These are phyloP conservation scores for Geosmithia morbida DNA, from an alignment of 2,329 filamentous ascomycete species.

Conservation along the genomic window DNA sequence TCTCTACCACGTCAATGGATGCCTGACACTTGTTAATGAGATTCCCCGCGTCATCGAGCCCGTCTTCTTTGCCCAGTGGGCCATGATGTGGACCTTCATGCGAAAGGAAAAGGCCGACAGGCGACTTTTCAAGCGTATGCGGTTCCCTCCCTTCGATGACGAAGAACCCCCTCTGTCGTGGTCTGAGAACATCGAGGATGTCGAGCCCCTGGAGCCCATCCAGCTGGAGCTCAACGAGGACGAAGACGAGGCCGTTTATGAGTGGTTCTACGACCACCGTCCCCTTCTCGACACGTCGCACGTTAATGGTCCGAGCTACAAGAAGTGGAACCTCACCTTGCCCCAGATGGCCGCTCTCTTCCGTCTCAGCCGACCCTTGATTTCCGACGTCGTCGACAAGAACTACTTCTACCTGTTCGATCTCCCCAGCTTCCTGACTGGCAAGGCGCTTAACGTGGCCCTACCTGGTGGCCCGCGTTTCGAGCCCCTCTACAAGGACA, in stretches of 20 bases:
- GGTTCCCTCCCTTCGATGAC: slow-evolving; percentile 96
- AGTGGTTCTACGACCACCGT: slow-evolving; percentile 96
- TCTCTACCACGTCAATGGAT: slow-evolving; percentile 95
- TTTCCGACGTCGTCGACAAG: slow-evolving; percentile 85
- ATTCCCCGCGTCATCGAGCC: slow-evolving; percentile 93
- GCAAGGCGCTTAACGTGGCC: slow-evolving; percentile 92
- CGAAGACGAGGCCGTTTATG: slow-evolving; percentile 79
- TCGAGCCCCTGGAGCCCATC: slow-evolving; percentile 92
- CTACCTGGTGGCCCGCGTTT: slow-evolving; percentile 96
- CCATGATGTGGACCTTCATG: slow-evolving; percentile 99
- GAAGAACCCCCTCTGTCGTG: slow-evolving; percentile 95
- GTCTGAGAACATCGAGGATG: slow-evolving; percentile 98
- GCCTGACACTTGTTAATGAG: slow-evolving; percentile 92
- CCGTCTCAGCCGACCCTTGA: slow-evolving; percentile 75
- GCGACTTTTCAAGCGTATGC: slow-evolving; percentile 95
- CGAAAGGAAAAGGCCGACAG: slow-evolving; percentile 93
- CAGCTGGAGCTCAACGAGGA: slow-evolving; percentile 96
- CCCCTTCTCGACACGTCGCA: slow-evolving; percentile 83
- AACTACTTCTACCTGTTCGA: slow-evolving; percentile 99
- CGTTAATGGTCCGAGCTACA: slow-evolving; percentile 94
- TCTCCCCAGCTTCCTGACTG: slow-evolving; percentile 83
- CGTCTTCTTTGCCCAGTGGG: slow-evolving; percentile 97
- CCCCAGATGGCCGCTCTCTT: slow-evolving; percentile 95
- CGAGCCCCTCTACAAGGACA: slow-evolving; percentile 94
- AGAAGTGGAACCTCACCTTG: slow-evolving; percentile 82